phyloP scores from a whole-genome alignment of 192 early-diverging fungal species.

The Spinellus fusiger region DNA sequence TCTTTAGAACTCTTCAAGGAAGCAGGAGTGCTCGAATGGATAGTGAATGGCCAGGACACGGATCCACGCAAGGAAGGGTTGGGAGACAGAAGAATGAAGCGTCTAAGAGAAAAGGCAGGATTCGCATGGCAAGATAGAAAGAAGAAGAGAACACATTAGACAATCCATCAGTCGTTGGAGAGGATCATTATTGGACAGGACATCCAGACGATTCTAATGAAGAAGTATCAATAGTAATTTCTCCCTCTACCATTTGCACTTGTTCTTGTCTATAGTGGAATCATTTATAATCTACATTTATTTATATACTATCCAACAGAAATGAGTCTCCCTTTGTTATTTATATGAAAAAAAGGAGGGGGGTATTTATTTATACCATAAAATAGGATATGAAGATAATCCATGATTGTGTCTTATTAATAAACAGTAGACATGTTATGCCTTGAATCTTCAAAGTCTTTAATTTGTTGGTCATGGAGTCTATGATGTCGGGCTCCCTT shows the following conservation, averaged over 20 bases:
- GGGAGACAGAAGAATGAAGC: neutral
- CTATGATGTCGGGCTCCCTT: conserved; percentile 36
- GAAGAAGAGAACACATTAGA: neutral
- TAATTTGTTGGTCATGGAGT: conserved; percentile 37
- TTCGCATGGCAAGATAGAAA: neutral
- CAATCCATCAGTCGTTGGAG: no score
- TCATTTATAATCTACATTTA: no score
- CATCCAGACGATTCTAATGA: no score
- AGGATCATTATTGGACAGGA: no score
- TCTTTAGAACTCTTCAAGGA: neutral
- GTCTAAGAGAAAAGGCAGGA: neutral
- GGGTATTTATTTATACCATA: no score
- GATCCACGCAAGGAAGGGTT: neutral
- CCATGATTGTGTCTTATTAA: conserved; percentile 6
- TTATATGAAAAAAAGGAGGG: no score
- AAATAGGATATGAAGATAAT: no score
- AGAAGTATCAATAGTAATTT: no score
- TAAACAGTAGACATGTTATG: conserved; percentile 34
- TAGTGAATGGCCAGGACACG: neutral
- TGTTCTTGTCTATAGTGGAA: no score
- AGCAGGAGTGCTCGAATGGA: neutral
- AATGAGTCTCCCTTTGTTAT: no score
- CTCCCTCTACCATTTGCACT: no score
- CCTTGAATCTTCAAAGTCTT: conserved; percentile 34
- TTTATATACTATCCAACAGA: no score